Base-by-base conservation (phyloP, 805 yeast species). In the Komagataella populi region DNA sequence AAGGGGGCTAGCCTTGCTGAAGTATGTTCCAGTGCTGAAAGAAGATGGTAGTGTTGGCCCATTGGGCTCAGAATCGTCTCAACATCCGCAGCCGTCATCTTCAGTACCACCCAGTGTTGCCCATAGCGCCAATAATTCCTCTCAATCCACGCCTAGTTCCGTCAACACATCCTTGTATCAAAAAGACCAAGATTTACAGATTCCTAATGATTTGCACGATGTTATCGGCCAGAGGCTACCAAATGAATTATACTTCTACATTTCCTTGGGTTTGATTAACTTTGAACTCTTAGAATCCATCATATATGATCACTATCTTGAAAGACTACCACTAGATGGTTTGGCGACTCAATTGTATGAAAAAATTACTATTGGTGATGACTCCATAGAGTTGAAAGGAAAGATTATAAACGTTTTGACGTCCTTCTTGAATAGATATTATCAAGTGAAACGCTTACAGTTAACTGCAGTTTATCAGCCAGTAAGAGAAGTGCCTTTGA, bases 161-260 rank as follows among this genome's bases (percentile, higher is more conserved):
- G 58, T 53, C 6, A 49, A 50, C 14, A 36, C 39, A 5, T 10
- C 36, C 16, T 44, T 44, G 36, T 39, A 44, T 44, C 45, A 17
- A 47, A 47, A 43, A 20, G 16, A 20, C 10, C 39, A 30, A 10
- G 39, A 30, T 14, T 39, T 30, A 48, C 68, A 68, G 51, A 67
- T 84, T 48, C 97, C 98, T 3, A 77, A 79, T 54, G 95, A 89
- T 63, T 70, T 87, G 10, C 93, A 87, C 62, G 89, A 83, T 48
- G 77, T 89, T 48, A 74, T 93, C 49, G 88, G 95, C 7, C 87
- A 85, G 63, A 78, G 90, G 61, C 70, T 93, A 50, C 95, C 97
- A 1, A 85, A 87, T 51, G 98, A 90, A 66, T 73, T 84, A 46
- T 83, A 79, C 60, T 89, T 83, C 62, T 93, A 88, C 64, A 80